Conservation (phyloP, 305 asterid genomes). For the Coffea humblotiana region DNA sequence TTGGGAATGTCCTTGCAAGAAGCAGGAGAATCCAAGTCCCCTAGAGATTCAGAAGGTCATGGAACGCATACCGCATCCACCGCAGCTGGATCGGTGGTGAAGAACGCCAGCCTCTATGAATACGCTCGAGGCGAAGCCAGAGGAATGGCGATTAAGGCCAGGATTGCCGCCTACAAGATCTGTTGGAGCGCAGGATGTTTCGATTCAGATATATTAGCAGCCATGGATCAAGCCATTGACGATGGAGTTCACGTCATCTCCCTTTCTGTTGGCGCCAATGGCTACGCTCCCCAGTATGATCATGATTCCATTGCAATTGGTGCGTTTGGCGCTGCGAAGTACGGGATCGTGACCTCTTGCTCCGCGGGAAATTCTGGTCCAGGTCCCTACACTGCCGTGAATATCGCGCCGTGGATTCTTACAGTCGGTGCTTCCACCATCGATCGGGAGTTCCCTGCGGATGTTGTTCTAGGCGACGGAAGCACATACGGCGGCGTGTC, state of each 20-base stretch:
- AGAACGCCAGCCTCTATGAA: slow-evolving; percentile 73
- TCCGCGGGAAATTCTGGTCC: slow-evolving; percentile 96
- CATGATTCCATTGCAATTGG: slow-evolving; percentile 85
- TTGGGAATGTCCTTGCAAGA: slow-evolving; percentile 40
- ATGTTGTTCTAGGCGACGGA: slow-evolving; percentile 75
- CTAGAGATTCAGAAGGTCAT: slow-evolving; percentile 94
- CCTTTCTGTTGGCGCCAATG: slow-evolving; percentile 78
- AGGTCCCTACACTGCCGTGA: slow-evolving; percentile 57
- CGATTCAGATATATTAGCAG: slow-evolving; percentile 92
- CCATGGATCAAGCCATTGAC: slow-evolving; percentile 67
- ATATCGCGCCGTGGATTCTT: slow-evolving; percentile 94
- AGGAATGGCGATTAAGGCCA: slow-evolving; percentile 87
- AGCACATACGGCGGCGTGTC: slow-evolving; percentile 72
- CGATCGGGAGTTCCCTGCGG: slow-evolving; percentile 93
- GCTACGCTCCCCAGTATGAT: slow-evolving; percentile 67
- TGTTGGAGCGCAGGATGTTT: slow-evolving; percentile 81
- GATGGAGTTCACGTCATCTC: slow-evolving; percentile 87
- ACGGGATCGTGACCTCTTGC: slow-evolving; percentile 80
- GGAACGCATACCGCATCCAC: slow-evolving; percentile 95
- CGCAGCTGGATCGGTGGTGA: slow-evolving; percentile 76
- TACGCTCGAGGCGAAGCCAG: slow-evolving; percentile 84
- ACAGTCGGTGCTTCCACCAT: slow-evolving; percentile 96
- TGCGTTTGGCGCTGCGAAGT: slow-evolving; percentile 66
- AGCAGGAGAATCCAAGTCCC: slow-evolving; percentile 50
- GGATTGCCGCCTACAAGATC: slow-evolving; percentile 85